Percentiles rank a stretch among this genome's conserved stretches.
Conservation (phyloP, 768 basidiomycete species). For the Podaxis sp. region DNA sequence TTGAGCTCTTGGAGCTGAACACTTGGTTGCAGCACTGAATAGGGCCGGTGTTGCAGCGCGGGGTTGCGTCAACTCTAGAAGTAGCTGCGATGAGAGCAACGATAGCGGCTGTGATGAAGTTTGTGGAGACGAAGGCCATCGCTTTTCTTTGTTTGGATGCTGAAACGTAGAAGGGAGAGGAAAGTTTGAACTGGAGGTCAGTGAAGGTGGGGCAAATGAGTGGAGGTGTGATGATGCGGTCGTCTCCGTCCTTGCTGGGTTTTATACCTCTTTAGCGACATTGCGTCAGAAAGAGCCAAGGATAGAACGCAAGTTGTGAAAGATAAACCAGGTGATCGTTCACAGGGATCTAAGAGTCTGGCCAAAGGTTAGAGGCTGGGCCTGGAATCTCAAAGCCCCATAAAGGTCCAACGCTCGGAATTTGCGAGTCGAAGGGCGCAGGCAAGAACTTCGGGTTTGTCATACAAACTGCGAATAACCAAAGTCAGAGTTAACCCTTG, state of each 20-base stretch:
- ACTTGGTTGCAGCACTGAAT: slow-evolving; percentile 1
- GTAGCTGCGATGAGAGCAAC: not conserved
- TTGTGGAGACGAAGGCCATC: not conserved
- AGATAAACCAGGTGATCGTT: not conserved
- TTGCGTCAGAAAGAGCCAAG: not conserved
- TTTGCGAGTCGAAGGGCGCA: not conserved
- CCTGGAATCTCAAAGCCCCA: not conserved
- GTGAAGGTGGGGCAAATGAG: not conserved
- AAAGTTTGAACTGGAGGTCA: not conserved
- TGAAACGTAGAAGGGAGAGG: not conserved
- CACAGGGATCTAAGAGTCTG: not conserved
- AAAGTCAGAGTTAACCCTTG: not conserved
- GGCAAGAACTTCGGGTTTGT: not conserved
- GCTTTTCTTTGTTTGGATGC: slow-evolving; percentile 13
- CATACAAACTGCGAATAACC: not conserved
- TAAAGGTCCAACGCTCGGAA: not conserved
- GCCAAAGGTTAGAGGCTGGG: not conserved
- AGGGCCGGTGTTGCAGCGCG: not conserved
- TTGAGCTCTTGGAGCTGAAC: not conserved
- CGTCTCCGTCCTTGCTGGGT: not conserved
- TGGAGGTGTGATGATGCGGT: not conserved
- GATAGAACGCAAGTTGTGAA: too few species aligned
- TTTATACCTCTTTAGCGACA: not conserved
- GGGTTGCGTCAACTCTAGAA: not conserved
- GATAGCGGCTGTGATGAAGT: not conserved